Evolutionary conservation across 768 basidiomycete species (phyloP), one percentile per base, ranked within the genome.

Genomic region (Mycena pura): DNA sequence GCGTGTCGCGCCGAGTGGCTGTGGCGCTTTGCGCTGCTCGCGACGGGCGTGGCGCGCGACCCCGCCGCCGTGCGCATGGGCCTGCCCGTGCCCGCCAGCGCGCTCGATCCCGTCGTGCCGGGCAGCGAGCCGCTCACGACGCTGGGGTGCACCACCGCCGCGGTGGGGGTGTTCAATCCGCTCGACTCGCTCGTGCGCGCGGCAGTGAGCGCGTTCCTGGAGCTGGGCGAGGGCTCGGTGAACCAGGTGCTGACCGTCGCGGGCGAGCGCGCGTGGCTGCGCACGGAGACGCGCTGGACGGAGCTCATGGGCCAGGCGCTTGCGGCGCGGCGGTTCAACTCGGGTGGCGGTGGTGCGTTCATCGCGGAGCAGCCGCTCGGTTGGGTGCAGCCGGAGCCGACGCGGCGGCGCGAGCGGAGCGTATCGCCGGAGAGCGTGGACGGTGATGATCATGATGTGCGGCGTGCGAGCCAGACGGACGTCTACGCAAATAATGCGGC

Each of bases 211-310:
- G 82, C 82, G n/a, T 93, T 90, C 74, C 73, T 92, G 36, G 90
- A 92, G 57, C 77, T 89, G 24, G 89, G 83, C 3, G 91, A 92
- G 63, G 91, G 91, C 21, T 82, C 79, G 6, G 82, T 92, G 59
- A 66, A 70, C 41, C 86, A 90, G 44, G 86, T 92, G 21, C 70
- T 91, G 31, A 70, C 70, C 28, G 72, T 89, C 27, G 87, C 88
- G 15, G 79, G 84, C 62, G 91, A 92, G 72, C 89, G 90, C 71
- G 77, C 81, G 55, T 93, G 91, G 91, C 70, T 92, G 46, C 77
- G 85, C 34, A 80, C 75, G 38, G 72, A 84, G 68, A 93, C 91
- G 0, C 87, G 87, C 62, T 79, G 91, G 60, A 77, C 79, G 2
- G 87, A 89, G 57, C 80, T 91, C 69, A 82, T 91, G 72, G 78